Evolutionary conservation across 345 rosid species (phyloP).

Genomic region (Geranium rotundifolium): DNA sequence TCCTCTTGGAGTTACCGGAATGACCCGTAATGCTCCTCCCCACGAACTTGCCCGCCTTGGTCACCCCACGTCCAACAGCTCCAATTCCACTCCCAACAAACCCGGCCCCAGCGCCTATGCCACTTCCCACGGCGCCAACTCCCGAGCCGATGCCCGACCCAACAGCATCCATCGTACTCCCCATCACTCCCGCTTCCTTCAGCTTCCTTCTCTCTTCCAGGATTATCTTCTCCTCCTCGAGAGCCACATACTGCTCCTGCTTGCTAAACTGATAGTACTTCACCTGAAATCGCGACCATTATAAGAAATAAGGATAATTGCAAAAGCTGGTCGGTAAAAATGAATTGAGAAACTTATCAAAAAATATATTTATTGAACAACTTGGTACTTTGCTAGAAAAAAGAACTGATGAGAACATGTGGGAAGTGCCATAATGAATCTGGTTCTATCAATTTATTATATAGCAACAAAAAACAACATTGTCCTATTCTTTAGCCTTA

Average conservation of each 20-base stretch:
- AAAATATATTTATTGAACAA: no score
- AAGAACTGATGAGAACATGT: no score
- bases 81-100: constrained; percentile 41
- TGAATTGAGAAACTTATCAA: neutral
- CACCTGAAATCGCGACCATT: constrained; percentile 25
- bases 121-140: constrained; percentile 26
- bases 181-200: constrained; percentile 89
- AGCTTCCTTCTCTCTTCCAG: constrained; percentile 67
- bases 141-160: constrained; percentile 56
- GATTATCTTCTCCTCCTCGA: constrained; percentile 80
- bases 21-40: constrained; percentile 77
- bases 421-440: no score
- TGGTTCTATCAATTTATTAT: no score
- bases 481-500: no score
- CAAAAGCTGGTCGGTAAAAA: neutral
- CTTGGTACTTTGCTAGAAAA: no score
- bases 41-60: constrained; percentile 81
- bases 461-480: no score
- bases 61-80: constrained; percentile 42
- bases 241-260: constrained; percentile 77
- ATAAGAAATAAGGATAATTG: neutral
- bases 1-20: constrained; percentile 45
- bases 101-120: constrained; percentile 67
- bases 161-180: constrained; percentile 83
- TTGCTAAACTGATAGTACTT: constrained; percentile 55